Percentiles rank a stretch among this genome's conserved stretches.
phyloP scores from a whole-genome alignment of 1,284 basidiomycete genomes.

The Papiliotrema flavescens region DNA sequence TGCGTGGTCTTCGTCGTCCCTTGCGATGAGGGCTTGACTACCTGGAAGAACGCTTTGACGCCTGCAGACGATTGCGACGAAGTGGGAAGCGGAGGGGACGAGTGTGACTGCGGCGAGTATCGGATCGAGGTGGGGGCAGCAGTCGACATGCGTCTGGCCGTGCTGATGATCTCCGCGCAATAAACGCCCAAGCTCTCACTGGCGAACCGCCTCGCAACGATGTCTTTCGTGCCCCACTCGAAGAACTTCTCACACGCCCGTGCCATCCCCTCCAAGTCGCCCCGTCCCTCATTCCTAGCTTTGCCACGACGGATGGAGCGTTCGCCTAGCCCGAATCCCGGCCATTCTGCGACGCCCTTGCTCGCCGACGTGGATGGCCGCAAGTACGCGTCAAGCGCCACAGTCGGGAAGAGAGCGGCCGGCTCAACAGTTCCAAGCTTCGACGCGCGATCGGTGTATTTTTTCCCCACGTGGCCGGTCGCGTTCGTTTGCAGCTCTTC shows the following conservation, averaged over 20 bases:
- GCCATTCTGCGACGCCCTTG: conserved; percentile 34
- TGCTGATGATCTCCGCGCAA: conserved; percentile 29
- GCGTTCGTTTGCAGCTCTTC: conserved; percentile 70
- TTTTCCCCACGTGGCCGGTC: conserved; percentile 56
- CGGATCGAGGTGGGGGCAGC: not conserved
- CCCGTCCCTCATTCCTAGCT: conserved; percentile 33
- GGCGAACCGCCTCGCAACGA: conserved; percentile 43
- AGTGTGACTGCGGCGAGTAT: no score
- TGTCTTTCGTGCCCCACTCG: conserved; percentile 78
- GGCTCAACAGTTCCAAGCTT: conserved; percentile 54
- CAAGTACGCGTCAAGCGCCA: conserved; percentile 68
- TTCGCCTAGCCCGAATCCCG: conserved; percentile 36
- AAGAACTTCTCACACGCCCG: conserved; percentile 76
- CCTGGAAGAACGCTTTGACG: conserved; percentile 19
- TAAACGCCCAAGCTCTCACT: conserved; percentile 35
- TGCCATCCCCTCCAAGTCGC: conserved; percentile 65
- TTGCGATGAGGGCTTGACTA: not conserved
- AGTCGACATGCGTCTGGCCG: conserved; percentile 16
- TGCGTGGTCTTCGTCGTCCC: not conserved
- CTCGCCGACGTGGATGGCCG: conserved; percentile 53
- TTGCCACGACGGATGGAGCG: conserved; percentile 18
- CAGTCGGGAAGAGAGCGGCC: conserved; percentile 57
- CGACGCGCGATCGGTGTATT: conserved; percentile 60
- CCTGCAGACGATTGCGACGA: conserved; percentile 6
- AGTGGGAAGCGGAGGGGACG: not conserved